phyloP scores from a whole-genome alignment of 495 filamentous ascomycete species.

The Neurospora sp. region DNA sequence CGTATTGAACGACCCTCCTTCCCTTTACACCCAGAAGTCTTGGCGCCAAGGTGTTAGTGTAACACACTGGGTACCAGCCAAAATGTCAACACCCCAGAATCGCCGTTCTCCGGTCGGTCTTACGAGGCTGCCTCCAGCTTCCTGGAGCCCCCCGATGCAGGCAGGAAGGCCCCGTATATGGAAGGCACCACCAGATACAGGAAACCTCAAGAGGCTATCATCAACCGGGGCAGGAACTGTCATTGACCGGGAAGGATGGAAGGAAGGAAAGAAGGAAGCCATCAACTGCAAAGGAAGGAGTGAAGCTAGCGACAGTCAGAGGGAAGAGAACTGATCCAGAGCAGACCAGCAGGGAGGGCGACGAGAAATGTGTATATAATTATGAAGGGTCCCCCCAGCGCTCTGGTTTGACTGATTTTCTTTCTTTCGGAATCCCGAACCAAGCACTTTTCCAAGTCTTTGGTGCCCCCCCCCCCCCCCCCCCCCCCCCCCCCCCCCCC shows the following conservation, averaged over 20 bases:
- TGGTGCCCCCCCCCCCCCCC: too few relatives aligned
- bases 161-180: too few relatives aligned
- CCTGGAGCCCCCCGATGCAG: too few relatives aligned
- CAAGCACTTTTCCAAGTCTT: too few relatives aligned
- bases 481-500: too few relatives aligned
- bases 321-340: not conserved
- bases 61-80: rapidly evolving
- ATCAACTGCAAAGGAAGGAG: too few relatives aligned
- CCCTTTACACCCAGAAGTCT: not conserved
- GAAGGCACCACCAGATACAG: not conserved
- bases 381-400: too few relatives aligned
- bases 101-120: not conserved
- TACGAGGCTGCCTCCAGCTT: not conserved
- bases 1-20: not conserved
- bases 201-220: not conserved
- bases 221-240: not conserved
- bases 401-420: too few relatives aligned
- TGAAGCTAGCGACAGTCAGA: not conserved
- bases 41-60: not conserved
- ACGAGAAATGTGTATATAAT: not conserved
- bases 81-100: not conserved
- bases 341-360: not conserved
- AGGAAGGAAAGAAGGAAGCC: too few relatives aligned
- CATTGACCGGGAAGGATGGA: not conserved
- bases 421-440: too few relatives aligned